Conservation (phyloP, 2,329 filamentous ascomycete genomes). For the Scedosporium apiospermum region DNA sequence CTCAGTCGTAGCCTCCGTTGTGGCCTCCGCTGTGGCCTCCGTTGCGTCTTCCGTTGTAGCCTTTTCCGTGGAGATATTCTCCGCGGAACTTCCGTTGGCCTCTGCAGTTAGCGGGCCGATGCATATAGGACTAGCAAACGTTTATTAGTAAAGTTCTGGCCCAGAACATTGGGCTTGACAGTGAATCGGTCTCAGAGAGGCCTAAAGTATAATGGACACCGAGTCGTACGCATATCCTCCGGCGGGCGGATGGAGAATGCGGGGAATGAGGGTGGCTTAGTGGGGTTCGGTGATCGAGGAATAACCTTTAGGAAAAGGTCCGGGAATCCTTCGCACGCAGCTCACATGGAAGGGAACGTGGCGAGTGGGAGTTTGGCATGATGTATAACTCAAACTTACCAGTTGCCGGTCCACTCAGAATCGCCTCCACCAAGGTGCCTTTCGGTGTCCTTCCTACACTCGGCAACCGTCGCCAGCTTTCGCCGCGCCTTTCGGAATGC, state of each 20-base stretch:
- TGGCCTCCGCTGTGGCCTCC: constrained; percentile 1
- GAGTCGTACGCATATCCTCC: background rate
- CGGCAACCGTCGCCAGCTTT: constrained; percentile 20
- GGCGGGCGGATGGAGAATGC: background rate
- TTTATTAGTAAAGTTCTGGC: background rate
- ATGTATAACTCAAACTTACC: constrained; percentile 2
- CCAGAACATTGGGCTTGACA: no score
- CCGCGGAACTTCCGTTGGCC: background rate
- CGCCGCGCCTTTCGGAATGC: constrained; percentile 14
- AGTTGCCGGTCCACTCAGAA: constrained; percentile 5
- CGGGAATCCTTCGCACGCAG: background rate
- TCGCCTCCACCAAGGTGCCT: constrained; percentile 3
- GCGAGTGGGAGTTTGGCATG: background rate
- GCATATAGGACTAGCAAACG: constrained; percentile 19
- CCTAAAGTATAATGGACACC: background rate
- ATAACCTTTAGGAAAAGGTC: background rate
- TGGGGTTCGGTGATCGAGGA: background rate
- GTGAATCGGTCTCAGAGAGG: background rate
- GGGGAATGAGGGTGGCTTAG: background rate
- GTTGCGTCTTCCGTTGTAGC: background rate
- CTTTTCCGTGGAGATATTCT: background rate
- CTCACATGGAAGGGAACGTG: background rate
- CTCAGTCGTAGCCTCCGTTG: background rate
- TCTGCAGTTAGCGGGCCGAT: constrained; percentile 19
- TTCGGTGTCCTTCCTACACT: constrained; percentile 11